These are phyloP conservation scores for Micractinium conductrix DNA, from an alignment of 139 green algal genomes.

Conservation along the genomic window DNA sequence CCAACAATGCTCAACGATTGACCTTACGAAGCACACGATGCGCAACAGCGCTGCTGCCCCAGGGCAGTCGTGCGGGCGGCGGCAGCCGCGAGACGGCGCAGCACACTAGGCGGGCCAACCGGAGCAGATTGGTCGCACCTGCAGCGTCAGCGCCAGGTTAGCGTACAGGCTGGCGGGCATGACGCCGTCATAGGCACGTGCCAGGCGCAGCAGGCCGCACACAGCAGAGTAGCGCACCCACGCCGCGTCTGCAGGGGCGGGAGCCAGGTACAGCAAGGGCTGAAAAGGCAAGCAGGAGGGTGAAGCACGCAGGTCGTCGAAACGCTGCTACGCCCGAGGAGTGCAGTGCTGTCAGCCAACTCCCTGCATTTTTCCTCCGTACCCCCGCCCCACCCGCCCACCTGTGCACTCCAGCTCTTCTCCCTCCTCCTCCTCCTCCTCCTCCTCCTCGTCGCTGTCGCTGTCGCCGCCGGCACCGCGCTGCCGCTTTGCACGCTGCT, in stretches of 20 bases:
- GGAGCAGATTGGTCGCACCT: neutral
- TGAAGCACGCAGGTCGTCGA: neutral
- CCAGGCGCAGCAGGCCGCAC: conserved; percentile 67
- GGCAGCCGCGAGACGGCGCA: too few species aligned
- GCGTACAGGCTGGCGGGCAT: conserved; percentile 55
- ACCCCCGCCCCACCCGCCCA: neutral
- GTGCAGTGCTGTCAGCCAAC: too few species aligned
- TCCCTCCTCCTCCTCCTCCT: conserved; percentile 13
- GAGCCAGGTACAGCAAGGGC: neutral
- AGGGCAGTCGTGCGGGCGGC: too few species aligned
- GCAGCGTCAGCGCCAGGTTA: conserved; percentile 60
- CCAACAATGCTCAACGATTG: too few species aligned
- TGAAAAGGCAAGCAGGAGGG: neutral
- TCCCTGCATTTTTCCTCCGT: neutral
- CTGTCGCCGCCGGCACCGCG: neutral
- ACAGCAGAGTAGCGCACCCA: conserved; percentile 64
- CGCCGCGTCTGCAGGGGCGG: conserved; percentile 36
- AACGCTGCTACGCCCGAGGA: neutral
- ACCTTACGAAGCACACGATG: too few species aligned
- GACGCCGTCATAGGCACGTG: conserved; percentile 57
- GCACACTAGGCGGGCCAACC: too few species aligned
- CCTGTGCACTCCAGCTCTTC: conserved; percentile 1
- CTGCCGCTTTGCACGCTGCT: conserved; percentile 8
- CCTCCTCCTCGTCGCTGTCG: neutral
- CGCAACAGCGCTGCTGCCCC: too few species aligned